Evolutionary conservation across 495 filamentous ascomycete genomes (phyloP), one percentile per base, ranked within the genome.

Genomic region (Penicillium cosmopolitanum): DNA sequence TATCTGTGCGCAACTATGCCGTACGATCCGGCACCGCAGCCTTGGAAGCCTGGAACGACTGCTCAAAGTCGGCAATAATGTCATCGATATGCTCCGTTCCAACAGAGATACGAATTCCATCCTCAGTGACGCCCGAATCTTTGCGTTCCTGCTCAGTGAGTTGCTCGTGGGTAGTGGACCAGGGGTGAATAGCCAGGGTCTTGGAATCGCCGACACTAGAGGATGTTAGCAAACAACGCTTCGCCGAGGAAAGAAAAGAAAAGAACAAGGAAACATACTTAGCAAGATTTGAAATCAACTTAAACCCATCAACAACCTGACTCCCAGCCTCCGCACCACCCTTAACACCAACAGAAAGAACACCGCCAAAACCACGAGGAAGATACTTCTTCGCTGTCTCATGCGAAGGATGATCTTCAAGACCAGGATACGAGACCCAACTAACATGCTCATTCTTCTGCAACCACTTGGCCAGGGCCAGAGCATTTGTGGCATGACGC

Each of bases 31-130:
- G 59, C 23, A 66, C 46, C n/a, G 69, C 66, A 51, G 77, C 70
- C 57, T 73, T 67, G n/a, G 73, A 77, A 15, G 83, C 81, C 66
- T 82, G 78, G 76, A 98, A 96, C 0, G 92, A 89, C 75, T 98
- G 96, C 67, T 92, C 87, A 69, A 98, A 98, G 75, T 98, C 95
- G 51, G 86, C 88, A 69, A 98, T 94, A 65, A 98, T 98, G 69
- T 98, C 95, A 77, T 97, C 93, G 66, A 98, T 96, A 73, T 98
- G 92, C 79, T 98, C 95, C 0, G 89, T 96, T 48, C 95, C 95
- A 61, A 98, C 93, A 0, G 96, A 98, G 69, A 98, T 96, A 57
- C 95, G 89, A 76, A 98, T 97, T 12, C 90, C 84, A 72, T 98
- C 95, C 77, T 93, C 91, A 3, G 91, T 93, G 6, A 94, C 92